Conservation (phyloP, 495 filamentous ascomycete species). For the Lasiosphaeria hispida region DNA sequence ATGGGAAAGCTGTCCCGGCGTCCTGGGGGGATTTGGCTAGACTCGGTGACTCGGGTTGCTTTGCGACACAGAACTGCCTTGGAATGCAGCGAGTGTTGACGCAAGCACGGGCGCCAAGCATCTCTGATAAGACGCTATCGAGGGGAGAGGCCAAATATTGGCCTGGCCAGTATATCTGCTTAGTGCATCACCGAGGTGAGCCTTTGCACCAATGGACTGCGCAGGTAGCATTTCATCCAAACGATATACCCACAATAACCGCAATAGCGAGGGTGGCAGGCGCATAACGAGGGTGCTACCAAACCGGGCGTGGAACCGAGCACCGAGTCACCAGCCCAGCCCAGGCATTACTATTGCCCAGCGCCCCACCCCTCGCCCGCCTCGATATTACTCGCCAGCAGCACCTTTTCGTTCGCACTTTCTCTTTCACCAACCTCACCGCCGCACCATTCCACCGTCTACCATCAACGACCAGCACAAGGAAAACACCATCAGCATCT, state of each 20-base stretch:
- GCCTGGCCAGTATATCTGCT: too few species aligned
- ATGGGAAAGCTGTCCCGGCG: conserved; percentile 25
- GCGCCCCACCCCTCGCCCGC: background rate
- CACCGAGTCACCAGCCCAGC: too few species aligned
- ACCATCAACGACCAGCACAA: background rate
- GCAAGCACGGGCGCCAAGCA: background rate
- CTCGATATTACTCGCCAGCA: background rate
- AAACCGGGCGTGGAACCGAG: too few species aligned
- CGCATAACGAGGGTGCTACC: too few species aligned
- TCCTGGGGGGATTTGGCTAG: background rate
- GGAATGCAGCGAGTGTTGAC: conserved; percentile 1
- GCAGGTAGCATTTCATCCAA: too few species aligned
- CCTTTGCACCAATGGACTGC: too few species aligned
- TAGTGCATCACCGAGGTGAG: too few species aligned
- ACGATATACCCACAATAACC: too few species aligned
- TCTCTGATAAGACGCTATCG: too few species aligned
- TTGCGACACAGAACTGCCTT: too few species aligned
- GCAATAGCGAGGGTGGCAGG: too few species aligned
- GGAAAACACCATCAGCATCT: background rate
- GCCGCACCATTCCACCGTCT: background rate
- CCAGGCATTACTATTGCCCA: background rate
- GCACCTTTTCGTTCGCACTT: conserved; percentile 2
- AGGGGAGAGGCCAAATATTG: too few species aligned
- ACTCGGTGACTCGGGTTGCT: background rate
- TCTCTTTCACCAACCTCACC: background rate